Percentiles rank a stretch among this genome's conserved stretches.
phyloP scores from a whole-genome alignment of 164 flowering plant genomes.

The Macadamia tetraphylla region DNA sequence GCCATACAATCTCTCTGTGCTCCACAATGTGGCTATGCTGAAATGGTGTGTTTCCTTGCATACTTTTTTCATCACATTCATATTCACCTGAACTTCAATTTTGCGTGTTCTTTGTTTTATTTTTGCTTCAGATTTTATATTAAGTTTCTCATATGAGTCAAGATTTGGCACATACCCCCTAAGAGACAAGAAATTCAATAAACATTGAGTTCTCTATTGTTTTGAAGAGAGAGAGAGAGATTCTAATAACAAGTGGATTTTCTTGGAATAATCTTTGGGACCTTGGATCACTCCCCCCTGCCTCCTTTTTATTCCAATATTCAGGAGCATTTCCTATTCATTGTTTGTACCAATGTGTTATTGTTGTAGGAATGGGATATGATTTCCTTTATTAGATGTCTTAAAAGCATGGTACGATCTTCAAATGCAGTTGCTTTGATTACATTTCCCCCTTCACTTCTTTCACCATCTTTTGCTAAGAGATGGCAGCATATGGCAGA shows the following conservation, averaged over 20 bases:
- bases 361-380: slow-evolving; percentile 82
- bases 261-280: neutral
- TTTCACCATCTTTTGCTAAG: slow-evolving; percentile 65
- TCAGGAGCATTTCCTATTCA: neutral
- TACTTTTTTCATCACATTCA: neutral
- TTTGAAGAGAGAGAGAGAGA: neutral
- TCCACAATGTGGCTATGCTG: slow-evolving; percentile 72
- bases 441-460: slow-evolving; percentile 75
- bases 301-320: neutral
- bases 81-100: slow-evolving; percentile 1
- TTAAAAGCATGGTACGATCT: slow-evolving; percentile 57
- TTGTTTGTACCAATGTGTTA: slow-evolving; percentile 5
- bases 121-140: neutral
- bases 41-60: slow-evolving; percentile 41
- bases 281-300: no score
- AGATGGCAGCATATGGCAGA: slow-evolving; percentile 98
- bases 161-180: neutral
- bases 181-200: neutral
- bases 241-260: no score
- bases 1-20: slow-evolving; percentile 90
- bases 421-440: slow-evolving; percentile 84
- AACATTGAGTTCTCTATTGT: neutral
- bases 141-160: neutral
- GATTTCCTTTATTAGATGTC: slow-evolving; percentile 77
- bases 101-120: neutral